These are phyloP conservation scores for Talaromyces sp. DNA, from an alignment of 2,329 filamentous ascomycete genomes.

Conservation along the genomic window DNA sequence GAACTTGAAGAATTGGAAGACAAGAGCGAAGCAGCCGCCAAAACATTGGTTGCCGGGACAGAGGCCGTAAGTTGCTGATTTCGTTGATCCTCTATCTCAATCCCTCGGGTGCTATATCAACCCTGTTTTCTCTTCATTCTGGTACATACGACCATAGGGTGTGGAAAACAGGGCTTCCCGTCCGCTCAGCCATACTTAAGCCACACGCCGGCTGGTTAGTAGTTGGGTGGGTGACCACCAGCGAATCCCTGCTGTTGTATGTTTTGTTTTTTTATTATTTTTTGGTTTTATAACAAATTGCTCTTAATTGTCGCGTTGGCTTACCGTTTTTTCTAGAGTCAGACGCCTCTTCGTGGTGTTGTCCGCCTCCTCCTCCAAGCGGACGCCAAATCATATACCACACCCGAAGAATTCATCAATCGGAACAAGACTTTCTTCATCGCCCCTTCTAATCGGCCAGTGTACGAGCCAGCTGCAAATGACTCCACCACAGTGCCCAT, in stretches of 20 bases:
- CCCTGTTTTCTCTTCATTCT: neutral
- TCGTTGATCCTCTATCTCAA: slow-evolving; percentile 8
- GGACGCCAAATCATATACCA: slow-evolving; percentile 56
- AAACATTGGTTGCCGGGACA: slow-evolving; percentile 13
- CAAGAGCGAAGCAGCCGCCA: slow-evolving; percentile 24
- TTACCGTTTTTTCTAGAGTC: neutral
- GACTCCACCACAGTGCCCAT: slow-evolving; percentile 21
- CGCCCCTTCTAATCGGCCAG: slow-evolving; percentile 23
- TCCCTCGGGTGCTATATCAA: neutral
- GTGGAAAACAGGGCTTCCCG: slow-evolving; percentile 16
- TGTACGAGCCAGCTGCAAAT: slow-evolving; percentile 18
- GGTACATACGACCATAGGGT: slow-evolving; percentile 15
- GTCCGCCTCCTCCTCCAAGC: slow-evolving; percentile 34
- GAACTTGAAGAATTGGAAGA: slow-evolving; percentile 37
- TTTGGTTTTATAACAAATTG: neutral
- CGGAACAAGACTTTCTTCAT: slow-evolving; percentile 58
- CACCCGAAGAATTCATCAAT: slow-evolving; percentile 50
- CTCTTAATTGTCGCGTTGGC: neutral
- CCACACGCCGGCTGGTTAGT: slow-evolving; percentile 15
- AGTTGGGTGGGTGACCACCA: slow-evolving; percentile 16
- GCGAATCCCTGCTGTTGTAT: slow-evolving; percentile 15
- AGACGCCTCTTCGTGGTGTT: neutral
- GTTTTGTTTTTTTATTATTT: slow-evolving; percentile 4
- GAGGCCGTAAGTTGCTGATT: slow-evolving; percentile 2
- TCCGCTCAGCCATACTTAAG: slow-evolving; percentile 16